These are phyloP conservation scores for Cordyceps militaris DNA, from an alignment of 2,329 filamentous ascomycete species.

Conservation along the genomic window DNA sequence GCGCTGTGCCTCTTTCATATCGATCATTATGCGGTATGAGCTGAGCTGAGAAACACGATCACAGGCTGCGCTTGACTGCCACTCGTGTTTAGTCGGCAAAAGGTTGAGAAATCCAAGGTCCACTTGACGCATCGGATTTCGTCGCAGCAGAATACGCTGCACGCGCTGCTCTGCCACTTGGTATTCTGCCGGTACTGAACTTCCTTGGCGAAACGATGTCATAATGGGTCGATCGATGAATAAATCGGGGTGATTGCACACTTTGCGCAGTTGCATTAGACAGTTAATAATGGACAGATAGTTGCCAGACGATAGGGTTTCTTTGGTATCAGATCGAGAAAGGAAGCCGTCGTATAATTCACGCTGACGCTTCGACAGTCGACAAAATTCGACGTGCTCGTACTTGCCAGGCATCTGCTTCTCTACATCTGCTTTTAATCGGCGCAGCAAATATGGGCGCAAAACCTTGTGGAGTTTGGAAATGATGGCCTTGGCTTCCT, in stretches of 20 bases:
- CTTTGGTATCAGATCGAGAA: conserved; percentile 79
- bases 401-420: conserved; percentile 99
- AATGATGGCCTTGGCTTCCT: conserved; percentile 86
- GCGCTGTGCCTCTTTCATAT: conserved; percentile 65
- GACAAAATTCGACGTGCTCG: conserved; percentile 93
- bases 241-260: conserved; percentile 96
- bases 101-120: conserved; percentile 75
- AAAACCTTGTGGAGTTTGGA: conserved; percentile 90
- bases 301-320: conserved; percentile 84
- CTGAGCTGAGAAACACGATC: conserved; percentile 58
- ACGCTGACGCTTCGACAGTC: conserved; percentile 87
- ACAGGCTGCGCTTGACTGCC: conserved; percentile 47
- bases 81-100: conserved; percentile 63
- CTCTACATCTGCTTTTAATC: conserved; percentile 93
- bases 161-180: conserved; percentile 66
- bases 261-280: conserved; percentile 92
- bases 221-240: conserved; percentile 95
- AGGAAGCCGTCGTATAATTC: conserved; percentile 97
- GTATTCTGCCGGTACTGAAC: conserved; percentile 68
- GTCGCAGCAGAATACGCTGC: conserved; percentile 55
- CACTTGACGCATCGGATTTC: conserved; percentile 55
- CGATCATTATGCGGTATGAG: conserved; percentile 61
- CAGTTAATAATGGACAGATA: conserved; percentile 98
- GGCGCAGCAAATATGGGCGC: conserved; percentile 81
- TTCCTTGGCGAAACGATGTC: conserved; percentile 89